Evolutionary conservation across 108 stramenopile species (phyloP).

Genomic region (Mediolabrus comicus): DNA sequence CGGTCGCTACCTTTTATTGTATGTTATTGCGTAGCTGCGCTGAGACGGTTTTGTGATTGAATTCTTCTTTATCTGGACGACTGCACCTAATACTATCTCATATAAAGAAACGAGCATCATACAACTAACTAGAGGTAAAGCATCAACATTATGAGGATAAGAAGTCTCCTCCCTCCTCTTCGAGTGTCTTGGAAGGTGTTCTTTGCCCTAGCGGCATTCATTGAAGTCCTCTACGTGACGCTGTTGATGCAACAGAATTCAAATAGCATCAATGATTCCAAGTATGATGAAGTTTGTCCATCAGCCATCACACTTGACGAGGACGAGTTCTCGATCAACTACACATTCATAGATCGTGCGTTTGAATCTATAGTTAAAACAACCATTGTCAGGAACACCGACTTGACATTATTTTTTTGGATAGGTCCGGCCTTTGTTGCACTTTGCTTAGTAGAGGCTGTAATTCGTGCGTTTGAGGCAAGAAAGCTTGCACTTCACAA

Average conservation of each 20-base stretch:
- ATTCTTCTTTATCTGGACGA: too few species aligned
- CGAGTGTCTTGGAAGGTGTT: constrained; percentile 31
- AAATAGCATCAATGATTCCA: constrained; percentile 1
- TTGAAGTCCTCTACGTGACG: constrained; percentile 28
- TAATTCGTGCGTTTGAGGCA: constrained; percentile 47
- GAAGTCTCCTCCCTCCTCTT: background rate
- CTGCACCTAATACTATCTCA: too few species aligned
- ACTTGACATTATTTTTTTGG: constrained; percentile 22
- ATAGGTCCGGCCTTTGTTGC: constrained; percentile 41
- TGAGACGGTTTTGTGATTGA: too few species aligned
- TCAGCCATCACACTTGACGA: background rate
- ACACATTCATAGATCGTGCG: constrained; percentile 16
- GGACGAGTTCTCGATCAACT: constrained; percentile 26
- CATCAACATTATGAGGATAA: background rate
- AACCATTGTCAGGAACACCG: background rate
- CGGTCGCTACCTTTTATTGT: too few species aligned
- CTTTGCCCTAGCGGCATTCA: constrained; percentile 25
- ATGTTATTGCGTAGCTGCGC: too few species aligned
- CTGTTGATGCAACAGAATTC: constrained; percentile 9
- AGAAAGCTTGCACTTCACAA: constrained; percentile 51
- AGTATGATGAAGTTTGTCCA: constrained; percentile 20
- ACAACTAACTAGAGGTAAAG: too few species aligned
- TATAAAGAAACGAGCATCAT: too few species aligned
- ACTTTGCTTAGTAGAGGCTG: constrained; percentile 50
- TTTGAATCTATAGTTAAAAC: constrained; percentile 12